Conservation (phyloP, 768 basidiomycete genomes). For the Rhizopogon sp. region DNA sequence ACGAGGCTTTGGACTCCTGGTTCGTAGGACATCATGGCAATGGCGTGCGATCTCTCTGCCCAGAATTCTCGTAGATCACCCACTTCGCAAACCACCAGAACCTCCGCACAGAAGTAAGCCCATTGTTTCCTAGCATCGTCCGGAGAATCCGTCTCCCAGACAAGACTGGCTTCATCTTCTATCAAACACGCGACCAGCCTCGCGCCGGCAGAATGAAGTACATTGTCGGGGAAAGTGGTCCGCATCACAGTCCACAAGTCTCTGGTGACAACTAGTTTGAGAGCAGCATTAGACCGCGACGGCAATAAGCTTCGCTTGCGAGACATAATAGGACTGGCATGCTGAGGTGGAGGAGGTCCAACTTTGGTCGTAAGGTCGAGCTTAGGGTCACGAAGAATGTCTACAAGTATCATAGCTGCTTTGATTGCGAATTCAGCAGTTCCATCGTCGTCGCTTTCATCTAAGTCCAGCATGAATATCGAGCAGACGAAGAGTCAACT, state of each 20-base stretch:
- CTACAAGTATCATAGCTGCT: conserved; percentile 38
- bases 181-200: conserved; percentile 45
- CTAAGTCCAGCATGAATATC: conserved; percentile 24
- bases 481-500: not conserved
- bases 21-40: conserved; percentile 27
- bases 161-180: conserved; percentile 40
- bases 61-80: conserved; percentile 52
- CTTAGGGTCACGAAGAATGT: conserved; percentile 42
- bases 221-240: conserved; percentile 34
- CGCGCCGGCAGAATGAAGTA: conserved; percentile 40
- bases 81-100: conserved; percentile 41
- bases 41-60: conserved; percentile 23
- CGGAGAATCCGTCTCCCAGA: conserved; percentile 36
- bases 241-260: conserved; percentile 53
- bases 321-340: conserved; percentile 2
- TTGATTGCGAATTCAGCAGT: conserved; percentile 34
- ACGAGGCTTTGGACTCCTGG: conserved; percentile 40
- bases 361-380: conserved; percentile 37
- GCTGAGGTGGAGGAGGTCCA: conserved; percentile 8
- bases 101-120: conserved; percentile 57
- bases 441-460: conserved; percentile 37
- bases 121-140: conserved; percentile 49
- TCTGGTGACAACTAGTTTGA: conserved; percentile 55
- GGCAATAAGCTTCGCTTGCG: conserved; percentile 5
- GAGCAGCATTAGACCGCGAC: conserved; percentile 33